Evolutionary conservation across 805 yeast genomes (phyloP), one percentile per base, ranked within the genome.

Genomic region (Wickerhamiella australiensis): DNA sequence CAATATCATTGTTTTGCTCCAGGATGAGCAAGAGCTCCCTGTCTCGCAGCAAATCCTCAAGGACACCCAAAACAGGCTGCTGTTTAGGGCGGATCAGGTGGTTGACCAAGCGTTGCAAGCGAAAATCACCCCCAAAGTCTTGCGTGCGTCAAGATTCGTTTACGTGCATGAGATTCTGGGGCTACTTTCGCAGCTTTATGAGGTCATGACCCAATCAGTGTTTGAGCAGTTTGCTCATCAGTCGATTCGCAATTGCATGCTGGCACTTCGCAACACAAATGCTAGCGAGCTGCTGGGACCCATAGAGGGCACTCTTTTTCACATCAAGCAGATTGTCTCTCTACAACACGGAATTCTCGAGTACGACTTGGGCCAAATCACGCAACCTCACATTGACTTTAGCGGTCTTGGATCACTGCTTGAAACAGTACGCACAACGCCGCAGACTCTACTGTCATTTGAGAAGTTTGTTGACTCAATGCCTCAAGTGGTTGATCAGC

Each of bases 191-290:
- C 82, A 78, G 60, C 81, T 88, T 20, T 85, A 85, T 60, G 94
- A 85, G 58, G 68, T 87, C 57, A 75, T 90, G 33, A 80, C 81
- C 55, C 78, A 88, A 1, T 46, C 56, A 11, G 83, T 86, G 1
- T 90, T 88, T 66, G 95, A 86, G 61, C 95, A 85, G 59, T 66
- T 88, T 55, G 95, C 96, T 0, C 95, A 86, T 62, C 78, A 82
- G 50, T 79, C 86, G 47, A 83, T 90, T 3, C 95, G 85, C 60
- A 75, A 82, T 41, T 80, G 92, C 57, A 81, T 82, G 11, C 73
- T 73, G 54, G 66, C 69, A 3, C 57, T 75, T 21, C 71, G 77
- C 5, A 13, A 18, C 3, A 25, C 35, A 6, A 56, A 63, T 31
- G 57, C 68, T 5, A 20, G 9, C 6, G 40, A 29, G 21, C n/a